These are phyloP conservation scores for Claviceps humidiphila DNA, from an alignment of 2,329 filamentous ascomycete genomes.

Conservation along the genomic window DNA sequence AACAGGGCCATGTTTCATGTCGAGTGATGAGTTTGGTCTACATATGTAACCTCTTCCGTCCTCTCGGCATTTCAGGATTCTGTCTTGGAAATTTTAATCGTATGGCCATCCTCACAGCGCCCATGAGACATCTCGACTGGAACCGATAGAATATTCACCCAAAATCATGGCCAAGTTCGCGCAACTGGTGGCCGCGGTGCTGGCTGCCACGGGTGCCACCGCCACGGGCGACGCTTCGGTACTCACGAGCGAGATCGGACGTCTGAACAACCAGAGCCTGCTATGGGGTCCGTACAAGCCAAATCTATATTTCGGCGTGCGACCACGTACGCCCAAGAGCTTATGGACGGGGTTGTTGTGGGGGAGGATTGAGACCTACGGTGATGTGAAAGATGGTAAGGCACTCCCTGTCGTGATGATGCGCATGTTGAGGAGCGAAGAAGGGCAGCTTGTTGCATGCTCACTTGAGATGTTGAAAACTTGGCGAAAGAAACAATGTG, in stretches of 20 bases:
- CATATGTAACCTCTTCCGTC: background rate
- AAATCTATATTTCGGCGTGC: conserved; percentile 86
- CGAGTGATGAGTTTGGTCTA: background rate
- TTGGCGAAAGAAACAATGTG: background rate
- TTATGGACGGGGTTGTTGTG: conserved; percentile 77
- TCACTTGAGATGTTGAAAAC: background rate
- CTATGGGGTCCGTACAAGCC: conserved; percentile 94
- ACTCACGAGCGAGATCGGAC: conserved; percentile 35
- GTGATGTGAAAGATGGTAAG: conserved; percentile 58
- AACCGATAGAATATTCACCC: background rate
- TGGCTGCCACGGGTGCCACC: conserved; percentile 13
- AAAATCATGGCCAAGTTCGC: conserved; percentile 19
- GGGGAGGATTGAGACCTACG: conserved; percentile 71
- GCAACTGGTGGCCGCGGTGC: conserved; percentile 17
- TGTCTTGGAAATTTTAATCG: too few relatives aligned
- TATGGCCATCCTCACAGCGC: background rate
- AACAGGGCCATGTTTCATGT: background rate
- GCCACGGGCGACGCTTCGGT: conserved; percentile 23
- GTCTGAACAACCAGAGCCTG: conserved; percentile 64
- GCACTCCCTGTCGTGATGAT: background rate
- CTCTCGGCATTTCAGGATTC: background rate
- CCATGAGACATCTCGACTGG: background rate
- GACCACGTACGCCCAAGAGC: conserved; percentile 69
- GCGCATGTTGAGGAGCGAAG: too few relatives aligned
- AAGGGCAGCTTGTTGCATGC: background rate